phyloP scores from a whole-genome alignment of 805 yeast species.

The Sugiyamaella smithiae region DNA sequence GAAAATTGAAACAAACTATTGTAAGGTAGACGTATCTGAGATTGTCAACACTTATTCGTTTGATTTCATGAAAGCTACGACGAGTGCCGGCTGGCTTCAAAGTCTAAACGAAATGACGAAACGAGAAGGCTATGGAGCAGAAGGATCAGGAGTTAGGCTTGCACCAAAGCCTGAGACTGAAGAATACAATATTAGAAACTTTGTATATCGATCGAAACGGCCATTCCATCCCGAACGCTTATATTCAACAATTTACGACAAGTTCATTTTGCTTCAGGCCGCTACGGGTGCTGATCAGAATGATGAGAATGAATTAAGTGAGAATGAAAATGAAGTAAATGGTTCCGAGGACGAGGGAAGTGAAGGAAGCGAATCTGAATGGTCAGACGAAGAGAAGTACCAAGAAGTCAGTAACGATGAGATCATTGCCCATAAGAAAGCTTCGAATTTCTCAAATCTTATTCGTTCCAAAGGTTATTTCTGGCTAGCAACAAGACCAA shows the following conservation, averaged over 20 bases:
- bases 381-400: conserved; percentile 24
- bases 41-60: conserved; percentile 40
- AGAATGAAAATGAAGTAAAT: conserved; percentile 36
- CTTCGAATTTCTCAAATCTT: conserved; percentile 39
- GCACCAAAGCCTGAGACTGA: conserved; percentile 42
- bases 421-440: conserved; percentile 32
- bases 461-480: conserved; percentile 45
- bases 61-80: conserved; percentile 42
- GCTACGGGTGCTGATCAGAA: conserved; percentile 32
- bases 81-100: conserved; percentile 45
- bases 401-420: conserved; percentile 37
- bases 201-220: conserved; percentile 33
- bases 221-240: conserved; percentile 39
- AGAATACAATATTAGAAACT: conserved; percentile 33
- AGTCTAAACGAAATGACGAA: conserved; percentile 35
- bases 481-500: conserved; percentile 44
- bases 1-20: conserved; percentile 37
- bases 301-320: conserved; percentile 20
- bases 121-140: conserved; percentile 40
- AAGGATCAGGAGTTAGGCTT: conserved; percentile 41
- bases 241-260: conserved; percentile 26
- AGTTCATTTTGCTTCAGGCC: conserved; percentile 34
- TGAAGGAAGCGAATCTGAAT: background rate
- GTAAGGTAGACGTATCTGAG: conserved; percentile 38
- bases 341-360: conserved; percentile 38